Evolutionary conservation across 345 rosid species (phyloP).

Genomic region (Citrus sp.): DNA sequence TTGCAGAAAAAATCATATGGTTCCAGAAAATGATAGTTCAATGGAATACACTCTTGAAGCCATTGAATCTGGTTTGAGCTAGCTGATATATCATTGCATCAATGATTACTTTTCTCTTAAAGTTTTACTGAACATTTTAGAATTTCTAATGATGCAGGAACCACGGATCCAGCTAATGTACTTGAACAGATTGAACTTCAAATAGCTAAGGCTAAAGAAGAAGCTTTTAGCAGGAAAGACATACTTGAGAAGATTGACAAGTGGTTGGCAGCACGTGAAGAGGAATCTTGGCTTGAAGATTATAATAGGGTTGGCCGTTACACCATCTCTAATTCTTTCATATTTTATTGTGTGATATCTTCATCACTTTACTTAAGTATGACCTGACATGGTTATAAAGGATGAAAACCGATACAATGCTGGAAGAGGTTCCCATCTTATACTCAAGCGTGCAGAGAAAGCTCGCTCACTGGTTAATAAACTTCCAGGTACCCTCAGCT

Average conservation of each 20-base stretch:
- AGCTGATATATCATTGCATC: not conserved
- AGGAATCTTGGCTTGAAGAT: slow-evolving; percentile 98
- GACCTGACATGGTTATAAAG: slow-evolving; percentile 36
- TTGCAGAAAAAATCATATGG: slow-evolving; percentile 83
- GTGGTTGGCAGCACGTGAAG: slow-evolving; percentile 92
- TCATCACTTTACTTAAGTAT: slow-evolving; percentile 7
- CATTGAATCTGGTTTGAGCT: slow-evolving; percentile 70
- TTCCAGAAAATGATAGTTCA: slow-evolving; percentile 56
- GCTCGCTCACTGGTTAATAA: slow-evolving; percentile 91
- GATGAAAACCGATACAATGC: slow-evolving; percentile 96
- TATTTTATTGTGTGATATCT: not conserved
- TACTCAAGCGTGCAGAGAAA: slow-evolving; percentile 95
- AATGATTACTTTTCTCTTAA: not conserved
- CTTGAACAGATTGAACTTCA: slow-evolving; percentile 85
- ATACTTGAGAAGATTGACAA: slow-evolving; percentile 93
- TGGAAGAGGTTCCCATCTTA: slow-evolving; percentile 96
- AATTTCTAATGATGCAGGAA: slow-evolving; percentile 37
- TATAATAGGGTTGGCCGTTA: slow-evolving; percentile 71
- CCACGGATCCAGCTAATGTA: slow-evolving; percentile 54
- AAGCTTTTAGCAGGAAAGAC: slow-evolving; percentile 86
- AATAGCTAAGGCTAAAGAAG: slow-evolving; percentile 80
- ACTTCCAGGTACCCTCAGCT: slow-evolving; percentile 37
- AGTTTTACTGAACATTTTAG: not conserved
- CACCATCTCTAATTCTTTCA: not conserved
- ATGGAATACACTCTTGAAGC: slow-evolving; percentile 65